A percentile compares a stretch with the other conserved stretches of the same genome.
Conservation (phyloP, 495 filamentous ascomycete species). For the Clohesyomyces aquaticus region DNA sequence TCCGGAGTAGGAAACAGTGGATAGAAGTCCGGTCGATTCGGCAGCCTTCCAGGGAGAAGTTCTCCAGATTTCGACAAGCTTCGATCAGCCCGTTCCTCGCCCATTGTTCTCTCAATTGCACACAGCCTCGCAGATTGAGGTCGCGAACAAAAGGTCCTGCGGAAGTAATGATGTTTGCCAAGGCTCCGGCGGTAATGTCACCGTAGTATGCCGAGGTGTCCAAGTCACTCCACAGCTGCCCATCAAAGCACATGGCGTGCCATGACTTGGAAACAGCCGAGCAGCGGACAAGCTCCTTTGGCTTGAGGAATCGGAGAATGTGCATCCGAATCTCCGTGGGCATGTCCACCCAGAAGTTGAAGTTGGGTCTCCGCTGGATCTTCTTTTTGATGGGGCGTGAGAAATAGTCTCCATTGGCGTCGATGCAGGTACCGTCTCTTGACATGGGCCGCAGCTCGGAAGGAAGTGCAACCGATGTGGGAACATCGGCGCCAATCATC, state of each 20-base stretch:
- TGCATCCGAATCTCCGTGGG: slow-evolving; percentile 80
- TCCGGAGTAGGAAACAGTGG: slow-evolving; percentile 77
- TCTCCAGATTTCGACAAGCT: slow-evolving; percentile 81
- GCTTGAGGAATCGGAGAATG: slow-evolving; percentile 74
- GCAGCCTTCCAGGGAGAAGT: slow-evolving; percentile 86
- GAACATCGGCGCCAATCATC: slow-evolving; percentile 50
- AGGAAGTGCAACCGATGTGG: slow-evolving; percentile 65
- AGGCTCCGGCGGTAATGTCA: slow-evolving; percentile 77
- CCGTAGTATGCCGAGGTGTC: slow-evolving; percentile 87
- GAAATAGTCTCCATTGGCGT: slow-evolving; percentile 54
- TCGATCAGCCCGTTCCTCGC: slow-evolving; percentile 73
- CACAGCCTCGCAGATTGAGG: slow-evolving; percentile 79
- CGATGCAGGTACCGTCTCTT: slow-evolving; percentile 43
- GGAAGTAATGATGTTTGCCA: slow-evolving; percentile 81
- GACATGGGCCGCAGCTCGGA: slow-evolving; percentile 61
- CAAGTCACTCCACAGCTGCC: slow-evolving; percentile 85
- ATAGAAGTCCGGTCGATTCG: slow-evolving; percentile 78
- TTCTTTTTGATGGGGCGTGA: slow-evolving; percentile 48
- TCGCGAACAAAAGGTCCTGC: slow-evolving; percentile 90
- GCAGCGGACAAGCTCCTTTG: slow-evolving; percentile 79
- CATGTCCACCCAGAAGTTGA: slow-evolving; percentile 80
- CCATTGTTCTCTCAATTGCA: slow-evolving; percentile 80
- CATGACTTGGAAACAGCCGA: slow-evolving; percentile 81
- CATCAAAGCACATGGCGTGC: slow-evolving; percentile 88
- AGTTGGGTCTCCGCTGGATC: slow-evolving; percentile 50